Evolutionary conservation across 495 filamentous ascomycete species (phyloP).

Genomic region (Trichoderma orchidacearum): DNA sequence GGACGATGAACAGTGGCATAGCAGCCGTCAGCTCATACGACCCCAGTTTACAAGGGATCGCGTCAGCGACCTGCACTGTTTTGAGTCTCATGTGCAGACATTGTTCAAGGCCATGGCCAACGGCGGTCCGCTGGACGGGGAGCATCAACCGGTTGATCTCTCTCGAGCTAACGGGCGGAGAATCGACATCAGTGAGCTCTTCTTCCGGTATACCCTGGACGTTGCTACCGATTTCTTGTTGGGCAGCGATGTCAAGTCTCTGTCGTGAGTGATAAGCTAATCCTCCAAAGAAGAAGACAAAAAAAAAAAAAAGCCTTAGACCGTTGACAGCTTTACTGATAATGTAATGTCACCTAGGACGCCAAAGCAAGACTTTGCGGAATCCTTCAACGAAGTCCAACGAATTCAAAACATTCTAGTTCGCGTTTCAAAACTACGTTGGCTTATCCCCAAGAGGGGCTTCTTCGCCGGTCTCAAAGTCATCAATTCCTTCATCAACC

Average conservation of each 20-base stretch:
- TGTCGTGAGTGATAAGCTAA: conserved; percentile 26
- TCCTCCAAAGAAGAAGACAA: neutral
- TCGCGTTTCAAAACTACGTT: conserved; percentile 41
- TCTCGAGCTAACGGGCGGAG: conserved; percentile 28
- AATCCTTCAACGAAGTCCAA: conserved; percentile 63
- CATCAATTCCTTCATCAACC: conserved; percentile 61
- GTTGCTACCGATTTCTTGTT: conserved; percentile 75
- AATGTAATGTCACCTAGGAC: conserved; percentile 20
- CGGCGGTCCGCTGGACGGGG: conserved; percentile 34
- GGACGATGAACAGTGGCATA: conserved; percentile 63
- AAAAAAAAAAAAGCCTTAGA: neutral
- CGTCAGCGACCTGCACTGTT: conserved; percentile 64
- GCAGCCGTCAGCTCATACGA: conserved; percentile 59
- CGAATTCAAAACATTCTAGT: conserved; percentile 46
- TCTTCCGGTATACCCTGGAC: conserved; percentile 76
- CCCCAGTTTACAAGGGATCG: conserved; percentile 78
- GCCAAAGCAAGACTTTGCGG: conserved; percentile 43
- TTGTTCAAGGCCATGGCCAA: conserved; percentile 45
- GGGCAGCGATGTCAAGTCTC: conserved; percentile 59
- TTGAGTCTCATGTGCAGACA: conserved; percentile 61
- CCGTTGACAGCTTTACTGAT: no score
- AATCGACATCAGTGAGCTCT: conserved; percentile 55
- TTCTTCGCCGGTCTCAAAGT: conserved; percentile 50
- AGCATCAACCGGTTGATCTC: conserved; percentile 25
- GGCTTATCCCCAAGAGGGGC: conserved; percentile 37